Evolutionary conservation across 1,284 basidiomycete genomes (phyloP).

Genomic region (Marasmius fiardii): DNA sequence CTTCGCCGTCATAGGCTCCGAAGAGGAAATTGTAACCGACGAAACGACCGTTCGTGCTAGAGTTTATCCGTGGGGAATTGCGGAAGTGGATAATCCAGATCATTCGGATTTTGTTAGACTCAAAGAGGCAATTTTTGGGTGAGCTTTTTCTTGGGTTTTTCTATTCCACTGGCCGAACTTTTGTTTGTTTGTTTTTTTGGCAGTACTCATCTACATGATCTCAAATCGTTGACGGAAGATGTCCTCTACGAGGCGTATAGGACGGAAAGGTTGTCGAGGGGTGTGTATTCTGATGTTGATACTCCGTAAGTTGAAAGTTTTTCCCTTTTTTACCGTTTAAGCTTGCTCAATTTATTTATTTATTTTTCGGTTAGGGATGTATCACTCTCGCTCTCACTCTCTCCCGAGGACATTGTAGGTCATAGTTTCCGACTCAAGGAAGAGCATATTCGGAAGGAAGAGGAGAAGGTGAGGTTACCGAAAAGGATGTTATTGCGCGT

Average conservation of each 20-base stretch:
- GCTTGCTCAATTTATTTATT: slow-evolving; percentile 25
- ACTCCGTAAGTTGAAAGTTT: slow-evolving; percentile 22
- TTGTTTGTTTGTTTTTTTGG: background rate
- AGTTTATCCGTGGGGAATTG: slow-evolving; percentile 95
- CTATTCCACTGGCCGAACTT: slow-evolving; percentile 59
- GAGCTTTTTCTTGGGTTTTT: slow-evolving; percentile 19
- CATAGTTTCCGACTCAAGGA: slow-evolving; percentile 95
- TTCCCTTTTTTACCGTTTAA: background rate
- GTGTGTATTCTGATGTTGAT: slow-evolving; percentile 36
- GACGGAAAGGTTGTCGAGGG: slow-evolving; percentile 96
- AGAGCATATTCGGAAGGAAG: slow-evolving; percentile 93
- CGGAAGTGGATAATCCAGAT: slow-evolving; percentile 95
- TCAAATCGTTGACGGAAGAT: slow-evolving; percentile 93
- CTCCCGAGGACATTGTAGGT: slow-evolving; percentile 90
- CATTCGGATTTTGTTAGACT: slow-evolving; percentile 94
- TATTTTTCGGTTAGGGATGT: slow-evolving; percentile 56
- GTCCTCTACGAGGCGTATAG: slow-evolving; percentile 93
- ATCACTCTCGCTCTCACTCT: slow-evolving; percentile 35
- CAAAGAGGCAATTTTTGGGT: slow-evolving; percentile 84
- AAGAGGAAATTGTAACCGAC: slow-evolving; percentile 89
- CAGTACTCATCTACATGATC: slow-evolving; percentile 89
- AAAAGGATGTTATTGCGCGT: background rate
- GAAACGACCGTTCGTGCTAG: slow-evolving; percentile 87
- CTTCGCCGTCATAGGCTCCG: slow-evolving; percentile 94
- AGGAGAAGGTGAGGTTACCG: slow-evolving; percentile 72